phyloP scores from a whole-genome alignment of 805 yeast species.

The Spathaspora gorwiae region DNA sequence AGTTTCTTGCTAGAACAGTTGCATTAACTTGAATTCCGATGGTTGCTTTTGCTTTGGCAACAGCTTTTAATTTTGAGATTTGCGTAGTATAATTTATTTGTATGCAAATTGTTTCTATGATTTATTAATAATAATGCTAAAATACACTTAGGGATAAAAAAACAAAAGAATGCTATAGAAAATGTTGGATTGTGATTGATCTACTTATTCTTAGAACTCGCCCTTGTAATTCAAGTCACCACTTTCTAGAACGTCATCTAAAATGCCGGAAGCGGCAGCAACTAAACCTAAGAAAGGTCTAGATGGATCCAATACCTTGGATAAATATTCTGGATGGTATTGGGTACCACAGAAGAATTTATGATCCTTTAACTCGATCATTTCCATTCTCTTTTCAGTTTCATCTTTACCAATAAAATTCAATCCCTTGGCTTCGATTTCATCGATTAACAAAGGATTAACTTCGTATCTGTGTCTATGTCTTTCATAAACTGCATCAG shows the following conservation, averaged over 20 bases:
- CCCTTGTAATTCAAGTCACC: slow-evolving; percentile 42
- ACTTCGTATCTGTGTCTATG: slow-evolving; percentile 98
- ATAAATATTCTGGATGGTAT: slow-evolving; percentile 96
- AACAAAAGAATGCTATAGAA: too few species aligned
- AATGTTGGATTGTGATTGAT: too few species aligned
- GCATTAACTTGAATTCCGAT: too few species aligned
- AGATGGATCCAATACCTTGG: slow-evolving; percentile 95
- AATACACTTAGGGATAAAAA: too few species aligned
- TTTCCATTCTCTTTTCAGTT: slow-evolving; percentile 86
- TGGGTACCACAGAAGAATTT: slow-evolving; percentile 94
- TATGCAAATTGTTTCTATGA: too few species aligned
- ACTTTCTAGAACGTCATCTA: slow-evolving; percentile 57
- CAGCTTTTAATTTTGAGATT: too few species aligned
- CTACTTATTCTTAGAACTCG: slow-evolving; percentile 26
- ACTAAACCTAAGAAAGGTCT: slow-evolving; percentile 93
- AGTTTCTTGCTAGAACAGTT: too few species aligned
- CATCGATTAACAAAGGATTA: slow-evolving; percentile 73
- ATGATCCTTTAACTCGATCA: slow-evolving; percentile 79
- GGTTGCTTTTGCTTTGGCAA: too few species aligned
- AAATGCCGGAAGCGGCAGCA: slow-evolving; percentile 86
- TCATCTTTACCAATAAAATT: slow-evolving; percentile 93
- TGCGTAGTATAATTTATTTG: too few species aligned
- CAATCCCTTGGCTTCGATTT: slow-evolving; percentile 75
- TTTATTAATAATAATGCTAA: too few species aligned
- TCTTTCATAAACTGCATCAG: slow-evolving; percentile 73